Base-by-base conservation (phyloP, 129 eudicot genomes). In the Rutidosis leptorrhynchoides region DNA sequence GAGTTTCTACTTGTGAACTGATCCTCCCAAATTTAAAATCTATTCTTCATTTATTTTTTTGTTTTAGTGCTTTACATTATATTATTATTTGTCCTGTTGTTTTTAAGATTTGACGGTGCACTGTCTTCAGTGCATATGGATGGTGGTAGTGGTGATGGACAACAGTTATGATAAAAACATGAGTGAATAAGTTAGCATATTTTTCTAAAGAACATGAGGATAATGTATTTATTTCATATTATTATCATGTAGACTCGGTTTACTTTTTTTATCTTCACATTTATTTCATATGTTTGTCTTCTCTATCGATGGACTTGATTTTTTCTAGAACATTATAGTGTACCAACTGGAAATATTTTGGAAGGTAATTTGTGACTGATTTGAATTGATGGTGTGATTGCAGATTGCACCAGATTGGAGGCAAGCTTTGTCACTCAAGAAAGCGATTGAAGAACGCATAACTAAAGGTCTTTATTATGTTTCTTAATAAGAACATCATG, bases 331-430 rank as follows among this genome's bases (percentile, higher is more conserved):
- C 9, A 37, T 20, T 29, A 29, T 19, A 59, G 46, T n/a, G 17
- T 59, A 19, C 45, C 42, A 30, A 17, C 17, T 59, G n/a, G n/a
- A n/a, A n/a, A 37, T 1, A n/a, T n/a, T n/a, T n/a, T n/a, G n/a
- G n/a, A 32, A 69, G 28, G 53, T 40, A 42, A 58, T 29, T 58
- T 20, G 67, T 67, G 53, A 48, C 33, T 70, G 52, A 43, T 29
- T 64, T 35, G n/a, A n/a, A n/a, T n/a, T n/a, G 46, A 57, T 64
- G 82, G 26, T 37, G 45, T 66, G 28, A 27, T 68, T 52, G 55
- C 70, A 85, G 90, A 79, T 85, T 78, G 82, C 86, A 49, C 90
- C 90, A 40, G 87, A 85, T 59, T 82, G 90, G 90, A 85, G 90
- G 87, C 84, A 85, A 79, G 90, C 90, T 60, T 73, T 79, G 72